Conservation (phyloP, 345 rosid species). For the Trapa bicornis region DNA sequence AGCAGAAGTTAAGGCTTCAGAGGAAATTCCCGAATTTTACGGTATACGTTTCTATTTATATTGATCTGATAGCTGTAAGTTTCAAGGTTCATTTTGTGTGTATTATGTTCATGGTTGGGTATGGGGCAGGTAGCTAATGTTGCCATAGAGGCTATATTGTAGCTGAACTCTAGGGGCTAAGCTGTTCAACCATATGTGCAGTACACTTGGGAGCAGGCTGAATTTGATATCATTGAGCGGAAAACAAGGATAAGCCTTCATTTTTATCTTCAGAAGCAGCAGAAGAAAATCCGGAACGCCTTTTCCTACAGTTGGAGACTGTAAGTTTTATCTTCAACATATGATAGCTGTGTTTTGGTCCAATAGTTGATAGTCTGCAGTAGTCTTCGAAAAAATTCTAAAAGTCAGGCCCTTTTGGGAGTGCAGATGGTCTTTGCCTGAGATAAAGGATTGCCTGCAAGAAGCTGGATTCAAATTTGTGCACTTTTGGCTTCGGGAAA, state of each 20-base stretch:
- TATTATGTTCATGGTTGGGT: not conserved
- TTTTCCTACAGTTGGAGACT: slow-evolving; percentile 91
- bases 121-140: not conserved
- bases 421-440: slow-evolving; percentile 79
- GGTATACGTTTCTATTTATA: slow-evolving; percentile 25
- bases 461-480: slow-evolving; percentile 76
- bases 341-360: not conserved
- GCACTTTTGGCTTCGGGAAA: slow-evolving; percentile 75
- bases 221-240: slow-evolving; percentile 60
- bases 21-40: slow-evolving; percentile 67
- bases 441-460: slow-evolving; percentile 75
- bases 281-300: slow-evolving; percentile 67
- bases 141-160: not conserved
- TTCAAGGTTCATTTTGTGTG: not conserved
- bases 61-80: not conserved
- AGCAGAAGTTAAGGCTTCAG: slow-evolving; percentile 60
- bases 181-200: slow-evolving; percentile 13
- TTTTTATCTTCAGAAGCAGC: slow-evolving; percentile 61
- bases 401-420: not conserved
- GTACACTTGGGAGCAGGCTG: slow-evolving; percentile 91
- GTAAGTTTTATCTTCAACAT: slow-evolving; percentile 23
- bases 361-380: not conserved
- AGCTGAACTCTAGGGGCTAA: not conserved
- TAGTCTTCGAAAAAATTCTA: not conserved
- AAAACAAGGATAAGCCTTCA: slow-evolving; percentile 85